Conservation (phyloP, 2,329 filamentous ascomycete genomes). For the Sclerotinia minor region DNA sequence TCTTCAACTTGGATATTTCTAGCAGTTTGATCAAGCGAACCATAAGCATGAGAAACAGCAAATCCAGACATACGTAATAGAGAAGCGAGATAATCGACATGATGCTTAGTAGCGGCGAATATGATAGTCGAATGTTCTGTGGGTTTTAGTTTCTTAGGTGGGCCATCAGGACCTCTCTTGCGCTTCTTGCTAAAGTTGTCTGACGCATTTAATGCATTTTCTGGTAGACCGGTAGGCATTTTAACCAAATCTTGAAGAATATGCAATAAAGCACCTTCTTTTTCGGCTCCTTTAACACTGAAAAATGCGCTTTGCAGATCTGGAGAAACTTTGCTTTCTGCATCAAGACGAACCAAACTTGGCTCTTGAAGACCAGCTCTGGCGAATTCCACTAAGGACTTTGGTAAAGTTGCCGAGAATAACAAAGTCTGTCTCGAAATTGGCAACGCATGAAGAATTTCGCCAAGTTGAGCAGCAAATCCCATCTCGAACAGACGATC, state of each 20-base stretch:
- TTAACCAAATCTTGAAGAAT: constrained; percentile 90
- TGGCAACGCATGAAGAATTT: constrained; percentile 88
- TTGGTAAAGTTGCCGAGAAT: constrained; percentile 93
- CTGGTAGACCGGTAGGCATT: constrained; percentile 70
- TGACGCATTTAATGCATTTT: constrained; percentile 46
- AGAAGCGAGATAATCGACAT: constrained; percentile 87
- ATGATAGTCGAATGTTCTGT: constrained; percentile 92
- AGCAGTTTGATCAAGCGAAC: constrained; percentile 89
- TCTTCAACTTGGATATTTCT: constrained; percentile 89
- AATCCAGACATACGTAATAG: constrained; percentile 82
- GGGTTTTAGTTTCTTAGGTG: constrained; percentile 65
- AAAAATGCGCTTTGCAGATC: constrained; percentile 97
- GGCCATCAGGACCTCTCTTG: constrained; percentile 60
- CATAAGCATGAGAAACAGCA: constrained; percentile 90
- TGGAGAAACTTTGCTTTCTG: constrained; percentile 92
- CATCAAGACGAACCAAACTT: constrained; percentile 83
- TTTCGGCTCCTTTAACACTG: constrained; percentile 85
- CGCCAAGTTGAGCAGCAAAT: constrained; percentile 87
- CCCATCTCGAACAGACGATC: constrained; percentile 99
- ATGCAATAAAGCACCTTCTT: constrained; percentile 88
- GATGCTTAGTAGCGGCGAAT: constrained; percentile 93
- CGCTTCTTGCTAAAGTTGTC: constrained; percentile 62
- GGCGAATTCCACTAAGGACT: constrained; percentile 93
- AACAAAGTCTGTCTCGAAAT: constrained; percentile 82
- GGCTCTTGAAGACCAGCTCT: constrained; percentile 91